phyloP scores from a whole-genome alignment of 495 filamentous ascomycete species.

The Podospora pseudopauciseta region DNA sequence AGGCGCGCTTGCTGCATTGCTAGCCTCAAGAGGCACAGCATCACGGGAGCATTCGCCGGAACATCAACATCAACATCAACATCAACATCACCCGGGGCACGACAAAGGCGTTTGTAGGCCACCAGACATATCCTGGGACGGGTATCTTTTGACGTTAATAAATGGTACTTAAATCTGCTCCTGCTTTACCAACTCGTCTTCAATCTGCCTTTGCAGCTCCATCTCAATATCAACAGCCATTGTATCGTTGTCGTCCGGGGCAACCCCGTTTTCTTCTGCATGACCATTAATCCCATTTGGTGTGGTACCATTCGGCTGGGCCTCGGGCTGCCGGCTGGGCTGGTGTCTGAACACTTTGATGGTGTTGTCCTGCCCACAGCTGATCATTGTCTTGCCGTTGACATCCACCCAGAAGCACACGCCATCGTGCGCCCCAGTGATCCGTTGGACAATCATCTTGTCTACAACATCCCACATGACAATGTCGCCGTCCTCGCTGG shows the following conservation, averaged over 20 bases:
- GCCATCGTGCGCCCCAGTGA: conserved; percentile 64
- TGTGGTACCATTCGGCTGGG: conserved; percentile 10
- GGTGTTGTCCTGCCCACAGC: conserved; percentile 41
- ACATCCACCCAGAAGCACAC: conserved; percentile 82
- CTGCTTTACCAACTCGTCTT: conserved; percentile 26
- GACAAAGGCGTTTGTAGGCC: not conserved
- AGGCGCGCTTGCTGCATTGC: not conserved
- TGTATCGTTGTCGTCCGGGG: conserved; percentile 2
- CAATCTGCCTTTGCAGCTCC: conserved; percentile 26
- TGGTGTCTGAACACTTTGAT: conserved; percentile 42
- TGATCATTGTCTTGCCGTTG: conserved; percentile 43
- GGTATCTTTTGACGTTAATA: not conserved
- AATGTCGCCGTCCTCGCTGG: conserved; percentile 82
- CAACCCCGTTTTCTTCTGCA: not conserved
- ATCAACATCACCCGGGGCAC: not conserved
- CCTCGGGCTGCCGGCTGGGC: conserved; percentile 1
- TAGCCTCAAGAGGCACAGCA: not conserved
- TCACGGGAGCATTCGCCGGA: not conserved
- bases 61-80: not conserved
- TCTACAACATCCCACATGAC: conserved; percentile 84
- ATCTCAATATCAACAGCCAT: conserved; percentile 21
- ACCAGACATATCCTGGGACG: not conserved
- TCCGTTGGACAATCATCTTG: conserved; percentile 75
- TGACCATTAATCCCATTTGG: conserved; percentile 12
- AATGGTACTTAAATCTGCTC: conserved; percentile 15